These are phyloP conservation scores for Protomyces gravidus DNA, from an alignment of 1,139 yeast genomes.

Conservation along the genomic window DNA sequence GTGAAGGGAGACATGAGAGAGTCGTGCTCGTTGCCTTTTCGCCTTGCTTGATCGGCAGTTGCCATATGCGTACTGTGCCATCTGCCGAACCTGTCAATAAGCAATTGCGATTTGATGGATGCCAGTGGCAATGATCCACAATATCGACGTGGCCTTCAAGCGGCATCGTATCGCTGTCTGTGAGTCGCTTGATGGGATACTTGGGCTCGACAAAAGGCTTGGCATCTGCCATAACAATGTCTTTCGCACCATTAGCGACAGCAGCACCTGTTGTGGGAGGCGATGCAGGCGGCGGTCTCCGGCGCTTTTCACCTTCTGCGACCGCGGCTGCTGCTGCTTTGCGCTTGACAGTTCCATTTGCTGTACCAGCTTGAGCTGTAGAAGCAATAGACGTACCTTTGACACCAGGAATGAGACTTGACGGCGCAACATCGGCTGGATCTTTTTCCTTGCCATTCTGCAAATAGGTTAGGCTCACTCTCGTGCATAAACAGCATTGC, in stretches of 20 bases:
- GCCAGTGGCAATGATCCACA: slow-evolving; percentile 22
- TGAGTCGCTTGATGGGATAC: not conserved
- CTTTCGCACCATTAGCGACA: slow-evolving; percentile 1
- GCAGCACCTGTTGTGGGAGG: not conserved
- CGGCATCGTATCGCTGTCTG: not conserved
- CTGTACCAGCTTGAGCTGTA: not conserved
- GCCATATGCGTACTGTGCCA: slow-evolving; percentile 27
- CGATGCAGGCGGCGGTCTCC: slow-evolving; percentile 1
- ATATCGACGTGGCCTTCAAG: slow-evolving; percentile 19
- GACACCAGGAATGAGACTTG: slow-evolving; percentile 11
- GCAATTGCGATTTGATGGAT: slow-evolving; percentile 5
- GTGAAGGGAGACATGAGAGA: slow-evolving; percentile 15
- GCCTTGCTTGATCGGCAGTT: slow-evolving; percentile 8
- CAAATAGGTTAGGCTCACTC: not conserved
- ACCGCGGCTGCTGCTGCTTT: not conserved
- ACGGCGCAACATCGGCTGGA: not conserved
- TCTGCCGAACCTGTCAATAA: slow-evolving; percentile 19
- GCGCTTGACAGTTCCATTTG: not conserved
- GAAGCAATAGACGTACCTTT: not conserved
- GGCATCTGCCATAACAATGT: slow-evolving; percentile 14
- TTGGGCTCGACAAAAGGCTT: not conserved
- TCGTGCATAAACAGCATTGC: not conserved
- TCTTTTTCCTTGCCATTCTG: slow-evolving; percentile 16
- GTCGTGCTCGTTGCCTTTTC: slow-evolving; percentile 21
- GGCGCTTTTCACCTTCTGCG: not conserved